Percentiles rank a stretch among this genome's conserved stretches.
Conservation (phyloP, 2,329 filamentous ascomycete species). For the Ceratocystis smalleyi region DNA sequence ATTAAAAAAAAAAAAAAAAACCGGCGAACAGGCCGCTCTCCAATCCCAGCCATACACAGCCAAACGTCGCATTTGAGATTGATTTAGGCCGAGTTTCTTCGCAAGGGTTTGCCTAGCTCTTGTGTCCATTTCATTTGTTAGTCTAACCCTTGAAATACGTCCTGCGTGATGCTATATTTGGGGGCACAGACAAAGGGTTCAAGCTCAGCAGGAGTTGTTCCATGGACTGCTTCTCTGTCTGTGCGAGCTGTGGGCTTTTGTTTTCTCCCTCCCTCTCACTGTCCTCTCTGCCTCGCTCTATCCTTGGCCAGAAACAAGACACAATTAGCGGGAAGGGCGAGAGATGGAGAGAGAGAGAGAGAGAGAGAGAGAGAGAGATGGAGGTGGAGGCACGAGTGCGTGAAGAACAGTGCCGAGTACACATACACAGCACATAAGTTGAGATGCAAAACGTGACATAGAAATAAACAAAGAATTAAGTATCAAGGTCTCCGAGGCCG, state of each 20-base stretch:
- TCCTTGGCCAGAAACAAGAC: too few species aligned
- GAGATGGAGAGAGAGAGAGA: too few species aligned
- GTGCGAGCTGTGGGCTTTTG: background rate
- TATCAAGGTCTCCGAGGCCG: background rate
- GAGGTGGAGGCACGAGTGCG: too few species aligned
- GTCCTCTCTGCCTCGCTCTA: background rate
- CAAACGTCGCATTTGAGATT: background rate
- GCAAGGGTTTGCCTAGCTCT: background rate
- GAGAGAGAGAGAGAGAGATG: too few species aligned
- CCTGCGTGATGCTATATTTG: background rate
- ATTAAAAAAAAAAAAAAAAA: too few species aligned
- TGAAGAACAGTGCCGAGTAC: too few species aligned
- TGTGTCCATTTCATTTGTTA: background rate
- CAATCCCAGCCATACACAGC: background rate
- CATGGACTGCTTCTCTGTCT: conserved; percentile 5
- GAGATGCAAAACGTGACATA: background rate
- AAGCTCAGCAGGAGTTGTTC: conserved; percentile 1
- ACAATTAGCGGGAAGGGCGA: too few species aligned
- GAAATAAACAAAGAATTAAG: background rate
- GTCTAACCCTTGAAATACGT: background rate
- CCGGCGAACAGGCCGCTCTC: background rate
- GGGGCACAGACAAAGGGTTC: conserved; percentile 4
- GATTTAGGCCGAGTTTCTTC: background rate
- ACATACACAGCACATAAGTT: too few species aligned
- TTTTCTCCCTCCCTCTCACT: background rate